Conservation (phyloP, 306 rosid genomes). For the Lithocarpus polystachyus region DNA sequence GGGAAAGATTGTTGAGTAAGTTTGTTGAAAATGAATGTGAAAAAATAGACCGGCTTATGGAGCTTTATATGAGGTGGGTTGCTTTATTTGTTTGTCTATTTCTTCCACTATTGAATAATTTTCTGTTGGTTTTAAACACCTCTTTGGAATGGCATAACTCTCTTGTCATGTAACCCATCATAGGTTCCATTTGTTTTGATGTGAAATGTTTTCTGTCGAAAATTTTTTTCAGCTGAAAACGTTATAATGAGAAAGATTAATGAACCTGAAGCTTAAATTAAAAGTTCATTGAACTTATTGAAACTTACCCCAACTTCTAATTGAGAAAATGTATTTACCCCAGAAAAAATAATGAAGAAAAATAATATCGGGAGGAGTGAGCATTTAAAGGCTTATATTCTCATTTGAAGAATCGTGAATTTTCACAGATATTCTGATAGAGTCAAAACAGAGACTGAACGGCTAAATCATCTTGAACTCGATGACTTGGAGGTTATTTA, state of each 20-base stretch:
- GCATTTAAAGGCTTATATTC: slow-evolving; percentile 12
- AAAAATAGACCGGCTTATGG: slow-evolving; percentile 95
- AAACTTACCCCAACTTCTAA: not conserved
- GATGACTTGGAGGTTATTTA: slow-evolving; percentile 83
- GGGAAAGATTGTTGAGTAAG: slow-evolving; percentile 87
- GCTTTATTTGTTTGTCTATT: slow-evolving; percentile 19
- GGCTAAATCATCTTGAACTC: slow-evolving; percentile 57
- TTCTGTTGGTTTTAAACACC: slow-evolving; percentile 2
- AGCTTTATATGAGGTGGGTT: slow-evolving; percentile 77
- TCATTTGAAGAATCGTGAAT: slow-evolving; percentile 10
- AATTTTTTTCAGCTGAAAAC: no score
- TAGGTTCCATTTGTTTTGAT: not conserved
- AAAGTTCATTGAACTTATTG: not conserved
- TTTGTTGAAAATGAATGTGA: slow-evolving; percentile 93
- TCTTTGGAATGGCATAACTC: not conserved
- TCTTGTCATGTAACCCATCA: not conserved
- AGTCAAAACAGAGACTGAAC: slow-evolving; percentile 77
- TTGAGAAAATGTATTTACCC: not conserved
- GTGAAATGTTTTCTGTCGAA: no score
- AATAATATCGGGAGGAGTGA: not conserved
- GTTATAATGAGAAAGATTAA: not conserved
- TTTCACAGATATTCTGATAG: slow-evolving; percentile 76
- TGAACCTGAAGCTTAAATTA: not conserved
- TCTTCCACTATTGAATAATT: not conserved
- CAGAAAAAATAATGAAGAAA: not conserved